Evolutionary conservation across 768 basidiomycete genomes (phyloP), one percentile per base, ranked within the genome.

Genomic region (Candolleomyces aberdarensis): DNA sequence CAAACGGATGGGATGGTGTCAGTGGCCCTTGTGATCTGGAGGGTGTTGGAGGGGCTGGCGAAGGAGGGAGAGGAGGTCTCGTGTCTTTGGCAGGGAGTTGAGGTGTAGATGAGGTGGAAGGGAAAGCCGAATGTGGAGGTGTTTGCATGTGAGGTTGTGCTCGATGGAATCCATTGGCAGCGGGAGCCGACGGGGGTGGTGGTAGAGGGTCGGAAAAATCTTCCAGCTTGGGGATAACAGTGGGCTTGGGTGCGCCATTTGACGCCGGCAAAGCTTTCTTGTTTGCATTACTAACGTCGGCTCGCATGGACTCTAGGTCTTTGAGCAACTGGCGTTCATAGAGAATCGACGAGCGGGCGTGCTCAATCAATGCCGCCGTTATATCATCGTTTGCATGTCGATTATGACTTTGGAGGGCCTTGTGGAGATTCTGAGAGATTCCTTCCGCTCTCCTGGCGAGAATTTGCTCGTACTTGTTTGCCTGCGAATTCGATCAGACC

Each of bases 381-480:
- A 98, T 83, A 71, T 99, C 97, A 59, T 96, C 92, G 57, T 96
- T 91, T 31, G 95, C 91, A 64, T 90, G 84, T 52, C 85, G 84
- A 61, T 91, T 92, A 73, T 99, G 94, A 0, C 85, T 85, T 41
- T 88, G 84, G 31, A 99, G 82, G 2, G 96, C 89, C 53, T 84
- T 85, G 67, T 97, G 95, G 17, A 99, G 80, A 66, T 98, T 96
- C 66, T 92, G 87, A 1, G 96, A 98, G 58, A 99, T 98, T 49
- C 94, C 94, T 55, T 93, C 83, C 3, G 96, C 89, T n/a, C 94
- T 88, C 55, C 84, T 85, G 3, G 90, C 87, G 26, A 98, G 84
- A 8, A 86, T 81, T 70, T 89, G 85, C 69, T 99, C 96, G 62
- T 94, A 92, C 67, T 91, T 91, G 67, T 89, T 88, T 8, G 97